Evolutionary conservation across 805 yeast genomes (phyloP), one percentile per base, ranked within the genome.

Genomic region (Sugiyamaella americana): DNA sequence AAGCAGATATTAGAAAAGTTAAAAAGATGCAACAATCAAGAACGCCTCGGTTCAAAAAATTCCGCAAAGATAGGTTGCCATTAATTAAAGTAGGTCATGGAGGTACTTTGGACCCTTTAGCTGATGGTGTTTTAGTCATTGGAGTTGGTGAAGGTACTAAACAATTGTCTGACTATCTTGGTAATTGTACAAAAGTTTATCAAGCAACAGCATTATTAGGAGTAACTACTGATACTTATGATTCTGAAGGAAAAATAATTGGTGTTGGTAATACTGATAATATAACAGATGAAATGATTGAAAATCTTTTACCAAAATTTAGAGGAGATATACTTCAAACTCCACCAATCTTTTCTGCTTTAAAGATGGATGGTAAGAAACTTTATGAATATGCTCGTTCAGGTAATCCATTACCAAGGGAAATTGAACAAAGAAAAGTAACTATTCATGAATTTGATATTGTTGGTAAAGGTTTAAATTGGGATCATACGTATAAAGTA

Each of bases 61-160:
- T 60, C 70, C 76, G 47, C 64, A 71, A 44, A 71, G 68, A 32
- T 73, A 72, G 75, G 49, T 73, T 76, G 45, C 75, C 76, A 48
- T 81, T 80, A 56, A 80, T 89, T 29, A 93, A 93, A 59, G 83
- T 91, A 72, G 99, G 99, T 1, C 99, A 93, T 64, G 99, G 98
- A 17, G 99, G 99, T 6, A 93, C 99, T 0, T 70, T 93, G 34
- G 99, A 93, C 59, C 97, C 98, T 0, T 66, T 86, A 37, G 99
- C 99, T 0, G 80, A 88, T n/a, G 99, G 99, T 8, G 89, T 91
- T 1, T 64, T 70, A 29, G 91, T 94, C 1, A 73, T 93, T 46
- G 99, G 98, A 3, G 78, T 93, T n/a, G 96, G 96, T 4, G 52
- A 72, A 1, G 98, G 98, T 2, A 93, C 99, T 1, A 94, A 91